Conservation (phyloP, 129 eudicot genomes). For the Smallanthus sonchifolius region DNA sequence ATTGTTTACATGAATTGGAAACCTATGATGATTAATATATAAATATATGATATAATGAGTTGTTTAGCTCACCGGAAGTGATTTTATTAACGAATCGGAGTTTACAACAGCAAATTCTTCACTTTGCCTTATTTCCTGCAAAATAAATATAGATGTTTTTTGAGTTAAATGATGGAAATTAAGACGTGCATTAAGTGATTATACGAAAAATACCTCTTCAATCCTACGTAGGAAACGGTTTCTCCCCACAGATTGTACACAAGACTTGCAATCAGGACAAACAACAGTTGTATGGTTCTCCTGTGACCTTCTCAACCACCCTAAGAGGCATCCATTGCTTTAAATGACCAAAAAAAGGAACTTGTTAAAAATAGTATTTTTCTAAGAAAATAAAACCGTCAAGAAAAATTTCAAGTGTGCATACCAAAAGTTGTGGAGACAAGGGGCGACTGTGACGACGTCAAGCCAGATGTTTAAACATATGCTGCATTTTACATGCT, state of each 20-base stretch:
- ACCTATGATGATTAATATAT: neutral
- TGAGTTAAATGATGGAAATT: neutral
- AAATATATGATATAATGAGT: neutral
- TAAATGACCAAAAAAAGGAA: constrained; percentile 11
- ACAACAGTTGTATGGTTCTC: constrained; percentile 62
- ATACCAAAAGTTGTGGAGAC: constrained; percentile 94
- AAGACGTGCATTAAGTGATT: neutral
- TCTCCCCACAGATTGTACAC: constrained; percentile 79
- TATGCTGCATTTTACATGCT: constrained; percentile 81
- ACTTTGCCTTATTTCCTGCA: constrained; percentile 66
- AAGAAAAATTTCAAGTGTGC: neutral
- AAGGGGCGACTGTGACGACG: constrained; percentile 95
- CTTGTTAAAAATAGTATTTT: neutral
- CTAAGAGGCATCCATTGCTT: constrained; percentile 97
- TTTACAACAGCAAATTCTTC: constrained; percentile 73
- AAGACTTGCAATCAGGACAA: constrained; percentile 91
- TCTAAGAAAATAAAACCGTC: constrained; percentile 6
- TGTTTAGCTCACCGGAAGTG: constrained; percentile 68
- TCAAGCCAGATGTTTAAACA: constrained; percentile 95
- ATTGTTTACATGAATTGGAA: neutral
- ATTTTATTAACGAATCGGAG: constrained; percentile 54
- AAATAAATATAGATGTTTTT: neutral
- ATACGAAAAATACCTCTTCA: constrained; percentile 51
- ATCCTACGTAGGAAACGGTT: constrained; percentile 72
- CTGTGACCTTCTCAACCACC: constrained; percentile 86